Evolutionary conservation across 345 rosid species (phyloP), one percentile per base, ranked within the genome.

Genomic region (Hypericum androsaemum): DNA sequence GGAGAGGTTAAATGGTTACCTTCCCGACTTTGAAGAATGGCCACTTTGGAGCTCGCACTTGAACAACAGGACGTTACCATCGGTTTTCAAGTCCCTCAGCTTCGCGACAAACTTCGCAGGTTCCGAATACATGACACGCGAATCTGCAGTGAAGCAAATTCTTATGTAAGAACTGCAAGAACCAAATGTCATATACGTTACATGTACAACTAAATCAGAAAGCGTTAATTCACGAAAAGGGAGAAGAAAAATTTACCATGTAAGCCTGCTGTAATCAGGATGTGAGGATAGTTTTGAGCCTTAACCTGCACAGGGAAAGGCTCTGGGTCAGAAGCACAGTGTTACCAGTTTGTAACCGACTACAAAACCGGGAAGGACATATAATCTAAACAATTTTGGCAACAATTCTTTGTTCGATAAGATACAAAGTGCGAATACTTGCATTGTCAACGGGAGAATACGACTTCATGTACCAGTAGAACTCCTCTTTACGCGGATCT

Each of bases 401-500:
- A n/a, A n/a, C n/a, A n/a, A n/a, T n/a, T n/a, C n/a, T n/a, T n/a
- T n/a, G n/a, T n/a, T n/a, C n/a, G n/a, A n/a, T n/a, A n/a, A n/a
- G n/a, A n/a, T n/a, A n/a, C n/a, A 22, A 22, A 22, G 17, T 12
- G 37, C 6, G 5, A 14, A 8, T 36, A 52, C 80, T 71, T 57
- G 82, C 97, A 71, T 86, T 86, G 65, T 86, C 97, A 39, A 90
- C 89, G 39, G 98, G 98, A 12, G 98, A 87, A 68, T 90, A 90
- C 17, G 98, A 79, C 74, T 87, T 90, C 89, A 90, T 84, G 62
- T 87, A 90, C 64, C 22, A 68, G 79, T 87, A 87, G 71, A 65
- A 90, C 50, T 87, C 92, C 70, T 82, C 87, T 68, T 77, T 79
- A 50, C 96, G 80, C 16, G 98, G 98, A 62, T 90, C 98, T 61